Percentiles rank a stretch among this genome's conserved stretches.
These are phyloP conservation scores for Vachellia pachyceras DNA, from an alignment of 306 rosid genomes.

Conservation along the genomic window DNA sequence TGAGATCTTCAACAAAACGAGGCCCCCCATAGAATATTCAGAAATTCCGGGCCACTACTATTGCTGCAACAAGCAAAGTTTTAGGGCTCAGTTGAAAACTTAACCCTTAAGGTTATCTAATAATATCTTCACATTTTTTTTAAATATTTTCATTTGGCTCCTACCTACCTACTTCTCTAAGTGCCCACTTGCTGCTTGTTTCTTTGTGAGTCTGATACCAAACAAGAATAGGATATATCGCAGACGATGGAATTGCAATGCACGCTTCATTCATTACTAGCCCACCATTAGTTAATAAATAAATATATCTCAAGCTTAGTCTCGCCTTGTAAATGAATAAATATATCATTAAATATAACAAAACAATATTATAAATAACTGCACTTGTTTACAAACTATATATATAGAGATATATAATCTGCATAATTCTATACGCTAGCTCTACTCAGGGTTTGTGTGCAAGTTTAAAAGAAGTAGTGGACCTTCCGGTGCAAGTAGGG, in stretches of 20 bases:
- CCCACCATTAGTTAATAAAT: neutral
- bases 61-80: neutral
- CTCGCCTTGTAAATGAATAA: no score
- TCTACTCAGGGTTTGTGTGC: neutral
- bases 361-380: neutral
- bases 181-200: neutral
- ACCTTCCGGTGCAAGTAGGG: neutral
- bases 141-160: neutral
- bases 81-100: slow-evolving; percentile 15
- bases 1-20: slow-evolving; percentile 4
- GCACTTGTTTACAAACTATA: neutral
- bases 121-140: neutral
- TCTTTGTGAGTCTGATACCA: neutral
- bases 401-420: neutral
- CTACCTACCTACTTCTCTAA: neutral
- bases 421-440: neutral
- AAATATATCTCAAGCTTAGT: neutral
- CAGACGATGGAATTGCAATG: no score
- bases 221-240: neutral
- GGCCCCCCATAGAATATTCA: neutral
- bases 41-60: slow-evolving; percentile 13
- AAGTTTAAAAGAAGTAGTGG: no score
- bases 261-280: neutral
- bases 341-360: neutral
- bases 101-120: slow-evolving; percentile 23